phyloP scores from a whole-genome alignment of 2,329 filamentous ascomycete species.

The Trichoderma sp. region DNA sequence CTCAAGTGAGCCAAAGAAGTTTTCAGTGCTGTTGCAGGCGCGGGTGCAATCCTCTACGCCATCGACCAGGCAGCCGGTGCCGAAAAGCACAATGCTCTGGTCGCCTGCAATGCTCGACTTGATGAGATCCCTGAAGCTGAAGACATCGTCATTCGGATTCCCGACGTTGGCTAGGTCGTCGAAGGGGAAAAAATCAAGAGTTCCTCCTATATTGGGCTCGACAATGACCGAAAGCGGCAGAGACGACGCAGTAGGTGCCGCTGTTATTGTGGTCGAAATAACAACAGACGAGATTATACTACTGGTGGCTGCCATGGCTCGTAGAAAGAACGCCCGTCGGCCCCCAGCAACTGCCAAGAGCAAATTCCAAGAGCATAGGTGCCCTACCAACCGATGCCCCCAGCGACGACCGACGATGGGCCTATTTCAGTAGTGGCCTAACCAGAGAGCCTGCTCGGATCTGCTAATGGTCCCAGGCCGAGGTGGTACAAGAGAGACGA shows the following conservation, averaged over 20 bases:
- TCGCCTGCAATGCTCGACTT: constrained; percentile 38
- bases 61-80: constrained; percentile 37
- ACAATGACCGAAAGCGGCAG: constrained; percentile 35
- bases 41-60: constrained; percentile 37
- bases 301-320: constrained; percentile 19
- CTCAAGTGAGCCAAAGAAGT: constrained; percentile 41
- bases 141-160: constrained; percentile 32
- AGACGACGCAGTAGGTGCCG: constrained; percentile 28
- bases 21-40: constrained; percentile 36
- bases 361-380: constrained; percentile 6
- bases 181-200: constrained; percentile 43
- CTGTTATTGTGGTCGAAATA: constrained; percentile 27
- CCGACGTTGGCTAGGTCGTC: constrained; percentile 39
- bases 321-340: not conserved
- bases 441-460: not conserved
- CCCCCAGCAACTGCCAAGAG: not conserved
- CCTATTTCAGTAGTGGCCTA: not conserved
- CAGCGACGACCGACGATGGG: not conserved
- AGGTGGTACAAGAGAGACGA: constrained; percentile 8
- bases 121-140: constrained; percentile 41
- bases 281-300: constrained; percentile 3
- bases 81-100: constrained; percentile 38
- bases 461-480: not conserved
- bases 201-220: constrained; percentile 36
- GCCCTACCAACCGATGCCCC: not conserved